Percentiles rank a stretch among this genome's conserved stretches.
phyloP scores from a whole-genome alignment of 164 flowering plant genomes.

The Paratinospora sagittata region DNA sequence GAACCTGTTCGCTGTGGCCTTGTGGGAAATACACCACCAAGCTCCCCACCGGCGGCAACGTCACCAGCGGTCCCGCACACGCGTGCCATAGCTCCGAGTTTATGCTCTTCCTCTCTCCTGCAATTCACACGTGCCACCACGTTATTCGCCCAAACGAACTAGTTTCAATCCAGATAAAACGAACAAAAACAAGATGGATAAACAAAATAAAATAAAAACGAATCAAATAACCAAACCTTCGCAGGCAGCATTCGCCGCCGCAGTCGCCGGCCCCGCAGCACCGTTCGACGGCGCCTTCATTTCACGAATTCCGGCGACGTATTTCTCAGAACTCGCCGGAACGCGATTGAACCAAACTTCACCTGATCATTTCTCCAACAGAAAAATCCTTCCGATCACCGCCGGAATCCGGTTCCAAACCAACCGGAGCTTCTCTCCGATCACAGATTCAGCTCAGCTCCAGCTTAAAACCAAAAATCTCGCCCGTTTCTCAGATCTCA shows the following conservation, averaged over 20 bases:
- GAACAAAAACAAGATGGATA: neutral
- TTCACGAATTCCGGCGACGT: constrained; percentile 7
- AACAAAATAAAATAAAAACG: constrained; percentile 6
- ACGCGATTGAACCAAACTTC: neutral
- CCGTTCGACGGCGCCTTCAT: constrained; percentile 51
- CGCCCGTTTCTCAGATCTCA: neutral
- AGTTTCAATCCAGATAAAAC: too few species aligned
- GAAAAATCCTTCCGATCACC: neutral
- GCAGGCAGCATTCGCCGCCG: constrained; percentile 27
- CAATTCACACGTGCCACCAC: constrained; percentile 23
- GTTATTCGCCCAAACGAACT: constrained; percentile 1
- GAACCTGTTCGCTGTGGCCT: constrained; percentile 88
- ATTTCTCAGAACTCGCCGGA: neutral
- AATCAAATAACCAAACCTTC: constrained; percentile 35
- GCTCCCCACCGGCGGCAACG: constrained; percentile 76
- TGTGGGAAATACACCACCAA: constrained; percentile 87
- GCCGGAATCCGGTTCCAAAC: neutral
- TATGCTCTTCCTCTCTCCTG: constrained; percentile 70
- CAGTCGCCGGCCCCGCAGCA: constrained; percentile 17
- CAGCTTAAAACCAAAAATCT: neutral
- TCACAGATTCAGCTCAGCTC: neutral
- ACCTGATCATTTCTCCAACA: constrained; percentile 15
- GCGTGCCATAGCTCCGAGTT: constrained; percentile 95
- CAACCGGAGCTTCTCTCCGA: neutral
- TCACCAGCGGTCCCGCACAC: constrained; percentile 85